These are phyloP conservation scores for Talaromyces sp. DNA, from an alignment of 2,329 filamentous ascomycete genomes.

Conservation along the genomic window DNA sequence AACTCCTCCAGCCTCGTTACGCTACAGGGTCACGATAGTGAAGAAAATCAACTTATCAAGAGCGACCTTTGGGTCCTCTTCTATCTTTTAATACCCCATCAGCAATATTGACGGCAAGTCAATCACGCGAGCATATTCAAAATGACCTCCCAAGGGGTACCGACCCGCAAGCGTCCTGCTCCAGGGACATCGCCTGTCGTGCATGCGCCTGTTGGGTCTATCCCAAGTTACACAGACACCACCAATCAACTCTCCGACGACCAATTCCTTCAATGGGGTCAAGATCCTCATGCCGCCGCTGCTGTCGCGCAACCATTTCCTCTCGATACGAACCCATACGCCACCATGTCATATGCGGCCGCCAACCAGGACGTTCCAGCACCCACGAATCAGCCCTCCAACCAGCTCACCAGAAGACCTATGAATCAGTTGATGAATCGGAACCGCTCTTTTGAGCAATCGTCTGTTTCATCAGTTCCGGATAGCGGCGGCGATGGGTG, in stretches of 20 bases:
- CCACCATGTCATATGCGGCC: slow-evolving; percentile 26
- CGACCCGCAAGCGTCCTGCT: slow-evolving; percentile 67
- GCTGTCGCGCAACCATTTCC: slow-evolving; percentile 31
- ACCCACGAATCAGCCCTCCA: slow-evolving; percentile 44
- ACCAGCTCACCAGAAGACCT: slow-evolving; percentile 44
- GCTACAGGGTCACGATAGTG: neutral
- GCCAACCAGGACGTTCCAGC: slow-evolving; percentile 53
- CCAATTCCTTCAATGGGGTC: slow-evolving; percentile 57
- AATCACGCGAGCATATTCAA: neutral
- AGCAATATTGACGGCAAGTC: neutral
- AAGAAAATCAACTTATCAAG: neutral
- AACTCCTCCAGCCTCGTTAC: neutral
- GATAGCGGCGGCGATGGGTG: slow-evolving; percentile 39
- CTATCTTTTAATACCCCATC: neutral
- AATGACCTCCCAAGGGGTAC: slow-evolving; percentile 45
- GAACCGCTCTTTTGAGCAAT: slow-evolving; percentile 40
- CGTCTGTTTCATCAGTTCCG: slow-evolving; percentile 25
- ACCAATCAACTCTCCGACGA: slow-evolving; percentile 50
- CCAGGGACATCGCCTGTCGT: slow-evolving; percentile 67
- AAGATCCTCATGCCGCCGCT: slow-evolving; percentile 38
- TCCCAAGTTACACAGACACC: slow-evolving; percentile 48
- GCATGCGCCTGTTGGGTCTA: slow-evolving; percentile 54
- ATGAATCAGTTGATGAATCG: slow-evolving; percentile 41
- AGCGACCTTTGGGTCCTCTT: slow-evolving; percentile 21
- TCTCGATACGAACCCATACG: slow-evolving; percentile 42